Evolutionary conservation across 2,329 filamentous ascomycete genomes (phyloP).

Genomic region (Macrophomina tecta): DNA sequence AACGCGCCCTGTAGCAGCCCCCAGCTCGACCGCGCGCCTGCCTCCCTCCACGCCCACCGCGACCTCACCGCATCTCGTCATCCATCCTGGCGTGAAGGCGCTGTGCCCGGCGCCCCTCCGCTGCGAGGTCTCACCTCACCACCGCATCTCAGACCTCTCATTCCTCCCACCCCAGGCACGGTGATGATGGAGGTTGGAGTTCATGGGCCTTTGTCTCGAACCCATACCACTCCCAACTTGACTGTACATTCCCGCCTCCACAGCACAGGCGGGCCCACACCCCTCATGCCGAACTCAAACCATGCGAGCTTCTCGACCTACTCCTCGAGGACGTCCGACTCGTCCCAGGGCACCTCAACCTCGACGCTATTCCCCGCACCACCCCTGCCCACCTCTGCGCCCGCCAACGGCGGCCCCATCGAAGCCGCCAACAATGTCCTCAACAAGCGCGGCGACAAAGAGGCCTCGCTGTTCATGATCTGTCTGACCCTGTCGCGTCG

Average conservation of each 20-base stretch:
- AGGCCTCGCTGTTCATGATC: conserved; percentile 91
- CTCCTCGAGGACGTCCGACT: conserved; percentile 55
- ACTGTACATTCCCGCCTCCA: conserved; percentile 31
- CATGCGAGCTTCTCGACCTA: conserved; percentile 56
- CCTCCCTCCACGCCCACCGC: conserved; percentile 15
- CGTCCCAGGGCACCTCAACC: conserved; percentile 52
- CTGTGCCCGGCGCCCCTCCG: conserved; percentile 26
- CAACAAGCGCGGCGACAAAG: conserved; percentile 93
- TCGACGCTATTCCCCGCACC: conserved; percentile 52
- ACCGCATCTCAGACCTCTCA: conserved; percentile 22
- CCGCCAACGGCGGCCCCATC: conserved; percentile 64
- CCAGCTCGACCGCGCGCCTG: conserved; percentile 18
- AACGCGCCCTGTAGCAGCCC: conserved; percentile 25
- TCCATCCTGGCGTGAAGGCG: conserved; percentile 28
- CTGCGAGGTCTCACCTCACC: conserved; percentile 29
- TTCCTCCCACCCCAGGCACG: conserved; percentile 28
- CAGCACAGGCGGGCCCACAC: conserved; percentile 39
- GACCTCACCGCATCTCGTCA: conserved; percentile 17
- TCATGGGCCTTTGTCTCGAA: conserved; percentile 38
- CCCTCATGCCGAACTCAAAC: conserved; percentile 47
- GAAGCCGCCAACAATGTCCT: conserved; percentile 91
- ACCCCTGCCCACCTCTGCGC: conserved; percentile 43
- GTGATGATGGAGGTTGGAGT: conserved; percentile 43
- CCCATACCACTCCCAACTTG: conserved; percentile 34
- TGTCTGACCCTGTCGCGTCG: conserved; percentile 85